Conservation (phyloP, 2,329 filamentous ascomycete species). For the Elsinoe batatas region DNA sequence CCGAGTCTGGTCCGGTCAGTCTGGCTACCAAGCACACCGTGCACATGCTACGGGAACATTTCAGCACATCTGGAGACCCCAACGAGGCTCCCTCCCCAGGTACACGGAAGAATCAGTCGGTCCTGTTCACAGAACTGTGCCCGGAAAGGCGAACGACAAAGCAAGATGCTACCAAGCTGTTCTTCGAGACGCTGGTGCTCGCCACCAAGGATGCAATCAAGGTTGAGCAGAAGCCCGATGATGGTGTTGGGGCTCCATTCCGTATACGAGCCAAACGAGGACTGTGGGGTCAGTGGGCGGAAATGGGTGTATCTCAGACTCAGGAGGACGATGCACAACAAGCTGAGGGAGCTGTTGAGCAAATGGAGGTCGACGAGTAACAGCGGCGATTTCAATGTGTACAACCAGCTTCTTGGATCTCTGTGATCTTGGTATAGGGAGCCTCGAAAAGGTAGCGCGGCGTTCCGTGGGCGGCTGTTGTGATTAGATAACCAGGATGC, state of each 20-base stretch:
- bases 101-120: conserved; percentile 63
- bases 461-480: conserved; percentile 4
- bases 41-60: conserved; percentile 81
- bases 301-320: conserved; percentile 42
- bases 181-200: conserved; percentile 91
- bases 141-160: conserved; percentile 72
- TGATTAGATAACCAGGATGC: neutral
- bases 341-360: neutral
- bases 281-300: conserved; percentile 96
- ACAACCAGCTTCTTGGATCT: neutral
- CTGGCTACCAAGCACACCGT: conserved; percentile 92
- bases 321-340: conserved; percentile 9
- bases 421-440: neutral
- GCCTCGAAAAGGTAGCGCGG: neutral
- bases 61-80: conserved; percentile 45
- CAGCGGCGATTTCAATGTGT: neutral
- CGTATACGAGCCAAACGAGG: conserved; percentile 81
- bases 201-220: conserved; percentile 98
- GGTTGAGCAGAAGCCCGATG: conserved; percentile 63
- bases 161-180: conserved; percentile 97
- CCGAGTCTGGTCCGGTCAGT: conserved; percentile 77
- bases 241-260: conserved; percentile 68
- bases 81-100: conserved; percentile 56
- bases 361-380: conserved; percentile 2
- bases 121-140: conserved; percentile 84